These are phyloP conservation scores for Neospermospora avenae DNA, from an alignment of 2,329 filamentous ascomycete genomes.

Conservation along the genomic window DNA sequence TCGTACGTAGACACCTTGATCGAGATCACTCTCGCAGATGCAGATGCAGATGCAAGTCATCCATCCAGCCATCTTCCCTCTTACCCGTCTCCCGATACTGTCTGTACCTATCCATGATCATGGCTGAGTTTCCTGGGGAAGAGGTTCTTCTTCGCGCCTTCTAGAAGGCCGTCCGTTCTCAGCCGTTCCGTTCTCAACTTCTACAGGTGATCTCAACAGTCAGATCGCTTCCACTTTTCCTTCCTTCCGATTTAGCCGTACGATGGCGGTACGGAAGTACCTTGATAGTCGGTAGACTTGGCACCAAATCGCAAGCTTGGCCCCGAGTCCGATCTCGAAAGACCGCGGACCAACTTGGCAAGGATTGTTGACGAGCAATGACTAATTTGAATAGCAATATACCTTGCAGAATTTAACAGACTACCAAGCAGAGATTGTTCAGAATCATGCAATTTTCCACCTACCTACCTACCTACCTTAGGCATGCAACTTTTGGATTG, in stretches of 20 bases:
- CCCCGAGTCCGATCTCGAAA: not conserved
- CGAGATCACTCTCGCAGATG: not conserved
- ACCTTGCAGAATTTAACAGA: no score
- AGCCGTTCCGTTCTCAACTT: no score
- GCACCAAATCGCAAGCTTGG: not conserved
- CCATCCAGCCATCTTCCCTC: not conserved
- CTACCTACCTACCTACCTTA: no score
- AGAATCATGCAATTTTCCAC: no score
- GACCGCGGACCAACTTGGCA: not conserved
- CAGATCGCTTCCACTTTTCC: not conserved
- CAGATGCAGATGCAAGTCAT: not conserved
- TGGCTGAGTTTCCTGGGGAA: conserved; percentile 2
- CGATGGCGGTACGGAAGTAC: no score
- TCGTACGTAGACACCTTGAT: no score
- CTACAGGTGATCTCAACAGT: not conserved
- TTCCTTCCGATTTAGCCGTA: no score
- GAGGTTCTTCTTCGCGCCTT: not conserved
- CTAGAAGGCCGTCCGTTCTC: not conserved
- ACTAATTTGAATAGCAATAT: not conserved
- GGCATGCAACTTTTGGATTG: no score
- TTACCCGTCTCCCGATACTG: not conserved
- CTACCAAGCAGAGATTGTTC: no score
- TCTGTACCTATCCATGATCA: not conserved
- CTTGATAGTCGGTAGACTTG: no score
- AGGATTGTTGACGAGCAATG: not conserved